phyloP scores from a whole-genome alignment of 1,284 basidiomycete genomes.

The Moesziomyces antarcticus region DNA sequence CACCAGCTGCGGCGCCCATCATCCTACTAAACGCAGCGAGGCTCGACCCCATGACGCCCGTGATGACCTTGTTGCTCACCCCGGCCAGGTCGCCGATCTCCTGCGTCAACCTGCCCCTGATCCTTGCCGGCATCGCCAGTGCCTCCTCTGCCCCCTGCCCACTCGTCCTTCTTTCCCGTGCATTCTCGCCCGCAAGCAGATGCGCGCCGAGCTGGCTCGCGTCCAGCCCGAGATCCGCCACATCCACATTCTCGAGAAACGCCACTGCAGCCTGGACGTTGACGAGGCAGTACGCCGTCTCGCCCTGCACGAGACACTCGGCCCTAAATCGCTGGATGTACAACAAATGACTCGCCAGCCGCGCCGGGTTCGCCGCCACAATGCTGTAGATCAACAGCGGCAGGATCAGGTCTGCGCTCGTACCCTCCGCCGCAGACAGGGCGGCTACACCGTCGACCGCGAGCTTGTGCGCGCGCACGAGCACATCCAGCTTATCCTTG shows the following conservation, averaged over 20 bases:
- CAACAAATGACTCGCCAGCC: conserved; percentile 79
- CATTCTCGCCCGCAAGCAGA: background rate
- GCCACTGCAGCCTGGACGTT: conserved; percentile 93
- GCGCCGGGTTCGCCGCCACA: conserved; percentile 87
- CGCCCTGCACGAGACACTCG: conserved; percentile 78
- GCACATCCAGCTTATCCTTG: conserved; percentile 79
- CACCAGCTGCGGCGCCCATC: conserved; percentile 20
- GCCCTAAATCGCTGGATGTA: conserved; percentile 85
- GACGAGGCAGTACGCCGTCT: conserved; percentile 89
- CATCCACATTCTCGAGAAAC: conserved; percentile 90
- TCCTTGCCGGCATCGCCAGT: conserved; percentile 66
- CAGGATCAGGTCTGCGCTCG: conserved; percentile 77
- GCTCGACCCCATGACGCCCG: conserved; percentile 83
- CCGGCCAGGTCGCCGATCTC: conserved; percentile 81
- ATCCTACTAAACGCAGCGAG: conserved; percentile 69
- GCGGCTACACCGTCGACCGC: conserved; percentile 75
- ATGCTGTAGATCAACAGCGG: conserved; percentile 91
- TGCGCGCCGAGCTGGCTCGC: conserved; percentile 51
- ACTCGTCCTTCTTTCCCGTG: background rate
- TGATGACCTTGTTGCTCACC: too few relatives aligned
- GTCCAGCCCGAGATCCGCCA: conserved; percentile 81
- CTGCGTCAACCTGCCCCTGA: conserved; percentile 81
- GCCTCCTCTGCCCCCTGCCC: too few relatives aligned
- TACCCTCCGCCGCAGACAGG: conserved; percentile 10
- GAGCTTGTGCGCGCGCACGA: conserved; percentile 84